Evolutionary conservation across 2,329 filamentous ascomycete genomes (phyloP).

Genomic region (Ceratocystis ficicola): DNA sequence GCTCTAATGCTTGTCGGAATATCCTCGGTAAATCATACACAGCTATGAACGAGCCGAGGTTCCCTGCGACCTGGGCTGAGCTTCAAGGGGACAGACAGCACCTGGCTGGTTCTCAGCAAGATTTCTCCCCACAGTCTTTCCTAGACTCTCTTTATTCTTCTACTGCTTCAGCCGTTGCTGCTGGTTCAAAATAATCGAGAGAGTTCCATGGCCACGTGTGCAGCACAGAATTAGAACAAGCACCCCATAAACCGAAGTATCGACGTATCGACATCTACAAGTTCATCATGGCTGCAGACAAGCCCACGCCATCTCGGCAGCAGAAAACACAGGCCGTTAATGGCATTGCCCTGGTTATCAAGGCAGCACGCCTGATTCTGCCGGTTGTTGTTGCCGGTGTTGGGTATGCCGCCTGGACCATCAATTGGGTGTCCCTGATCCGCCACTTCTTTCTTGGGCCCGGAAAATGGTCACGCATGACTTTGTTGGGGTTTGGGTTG

Average conservation of each 20-base stretch:
- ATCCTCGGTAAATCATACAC: not conserved
- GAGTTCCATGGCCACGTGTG: not conserved
- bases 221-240: not conserved
- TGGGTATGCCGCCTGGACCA: conserved; percentile 37
- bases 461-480: conserved; percentile 41
- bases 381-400: conserved; percentile 34
- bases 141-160: not conserved
- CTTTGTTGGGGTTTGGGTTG: conserved; percentile 44
- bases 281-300: not conserved
- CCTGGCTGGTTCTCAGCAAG: not conserved
- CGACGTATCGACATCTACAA: not conserved
- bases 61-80: not conserved
- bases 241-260: not conserved
- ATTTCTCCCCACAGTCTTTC: not conserved
- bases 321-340: conserved; percentile 20
- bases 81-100: not conserved
- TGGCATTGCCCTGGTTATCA: conserved; percentile 25
- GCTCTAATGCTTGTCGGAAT: not conserved
- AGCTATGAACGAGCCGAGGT: conserved; percentile 1
- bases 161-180: not conserved
- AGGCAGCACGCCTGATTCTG: conserved; percentile 31
- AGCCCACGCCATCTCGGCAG: not conserved
- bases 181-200: not conserved
- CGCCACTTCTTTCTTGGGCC: conserved; percentile 42
- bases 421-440: conserved; percentile 33